These are phyloP conservation scores for Lentinula novae-zelandiae DNA, from an alignment of 1,284 basidiomycete genomes.

Conservation along the genomic window DNA sequence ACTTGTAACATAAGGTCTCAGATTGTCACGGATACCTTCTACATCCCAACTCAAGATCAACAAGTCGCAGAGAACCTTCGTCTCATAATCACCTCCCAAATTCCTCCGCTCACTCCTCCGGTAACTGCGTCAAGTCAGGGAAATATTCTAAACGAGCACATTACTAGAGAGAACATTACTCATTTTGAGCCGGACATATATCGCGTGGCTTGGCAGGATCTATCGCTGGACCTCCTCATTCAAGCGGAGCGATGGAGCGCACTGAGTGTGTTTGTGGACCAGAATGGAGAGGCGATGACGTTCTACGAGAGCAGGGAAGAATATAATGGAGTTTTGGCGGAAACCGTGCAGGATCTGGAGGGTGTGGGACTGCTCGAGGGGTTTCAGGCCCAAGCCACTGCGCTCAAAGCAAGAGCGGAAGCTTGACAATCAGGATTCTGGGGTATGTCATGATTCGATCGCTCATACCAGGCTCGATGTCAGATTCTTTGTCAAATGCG, in stretches of 20 bases:
- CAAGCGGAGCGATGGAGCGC: conserved; percentile 26
- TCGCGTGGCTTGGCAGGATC: conserved; percentile 25
- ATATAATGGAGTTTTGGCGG: conserved; percentile 20
- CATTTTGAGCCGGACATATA: conserved; percentile 20
- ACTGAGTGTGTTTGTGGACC: conserved; percentile 21
- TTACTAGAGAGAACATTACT: conserved; percentile 28
- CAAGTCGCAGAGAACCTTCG: conserved; percentile 20
- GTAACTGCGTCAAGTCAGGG: conserved; percentile 23
- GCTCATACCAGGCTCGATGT: too few species aligned
- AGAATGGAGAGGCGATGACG: conserved; percentile 12
- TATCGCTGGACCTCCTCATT: conserved; percentile 22
- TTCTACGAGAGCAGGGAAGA: conserved; percentile 28
- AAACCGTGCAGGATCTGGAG: conserved; percentile 19
- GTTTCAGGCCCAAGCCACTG: conserved; percentile 24
- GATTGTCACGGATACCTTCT: conserved; percentile 24
- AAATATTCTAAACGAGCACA: conserved; percentile 23
- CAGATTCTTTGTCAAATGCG: too few species aligned
- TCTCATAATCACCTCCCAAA: conserved; percentile 25
- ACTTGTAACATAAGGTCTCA: conserved; percentile 20
- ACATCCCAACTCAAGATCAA: conserved; percentile 22
- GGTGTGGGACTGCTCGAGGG: conserved; percentile 21
- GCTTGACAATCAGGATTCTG: not conserved
- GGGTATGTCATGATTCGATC: not conserved
- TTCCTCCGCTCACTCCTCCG: conserved; percentile 26
- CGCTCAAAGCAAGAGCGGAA: conserved; percentile 23